Base-by-base conservation (phyloP, 2,329 filamentous ascomycete species). In the Mycosphaerella arachidis region DNA sequence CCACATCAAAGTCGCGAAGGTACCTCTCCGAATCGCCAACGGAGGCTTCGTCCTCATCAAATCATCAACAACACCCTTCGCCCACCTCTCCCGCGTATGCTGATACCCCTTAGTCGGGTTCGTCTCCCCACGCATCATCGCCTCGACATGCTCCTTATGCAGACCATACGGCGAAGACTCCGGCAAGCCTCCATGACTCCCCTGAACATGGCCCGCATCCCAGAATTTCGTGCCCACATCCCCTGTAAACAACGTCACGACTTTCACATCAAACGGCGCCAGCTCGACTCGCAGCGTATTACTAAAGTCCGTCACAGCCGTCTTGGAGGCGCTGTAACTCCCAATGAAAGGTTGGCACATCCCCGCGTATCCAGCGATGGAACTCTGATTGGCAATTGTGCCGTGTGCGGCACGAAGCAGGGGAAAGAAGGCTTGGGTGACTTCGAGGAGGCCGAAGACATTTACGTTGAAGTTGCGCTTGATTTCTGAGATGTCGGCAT, bases 381-480 rank as follows among this genome's bases (percentile, higher is more conserved):
- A 75, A 6, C 71, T 73, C 40, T 75, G 67, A 65, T 77, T 77
- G 12, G 74, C 70, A 53, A 78, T 64, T 10, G 55, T 52, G 1
- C 67, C 72, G 13, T 67, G 67, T 18, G 66, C 56, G 3, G 76
- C 68, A 57, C 74, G 73, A 4, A 83, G 59, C 29, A 80, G 58
- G 0, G 81, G 79, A 12, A 85, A 68, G 62, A 84, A 82, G 0
- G 76, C 67, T 37, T 70, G 69, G 8, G 66, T 68, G 9, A 70
- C 57, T 13, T 66, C 59, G 54, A 71, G 65, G 0, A 66, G 70
- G 0, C 82, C 81, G 40, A 76, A 78, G 33, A 83, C 66, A 60
- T 84, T 84, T 58, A 82, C 76, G 48, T 81, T 77, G 67, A 76
- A 79, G 30, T 75, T 74, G 31, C 65, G 66, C 77, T 77, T 80